Conservation (phyloP, 2,329 filamentous ascomycete genomes). For the Trichoderma oligosporum region DNA sequence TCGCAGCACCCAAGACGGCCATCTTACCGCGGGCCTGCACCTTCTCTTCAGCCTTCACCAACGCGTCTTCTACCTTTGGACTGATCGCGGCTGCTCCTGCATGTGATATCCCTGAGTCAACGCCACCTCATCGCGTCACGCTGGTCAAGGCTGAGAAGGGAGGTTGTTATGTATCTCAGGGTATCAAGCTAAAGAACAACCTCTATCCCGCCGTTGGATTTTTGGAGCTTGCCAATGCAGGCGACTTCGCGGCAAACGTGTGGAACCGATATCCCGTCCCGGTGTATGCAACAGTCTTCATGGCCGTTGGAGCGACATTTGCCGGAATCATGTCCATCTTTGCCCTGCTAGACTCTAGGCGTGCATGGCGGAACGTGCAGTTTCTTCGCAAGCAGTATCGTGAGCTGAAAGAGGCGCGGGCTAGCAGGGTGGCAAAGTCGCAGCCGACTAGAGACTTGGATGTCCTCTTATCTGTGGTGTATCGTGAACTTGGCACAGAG, state of each 20-base stretch:
- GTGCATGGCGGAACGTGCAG: constrained; percentile 44
- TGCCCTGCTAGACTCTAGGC: constrained; percentile 42
- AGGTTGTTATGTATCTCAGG: neutral
- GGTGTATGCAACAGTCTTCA: constrained; percentile 44
- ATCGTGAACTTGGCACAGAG: constrained; percentile 49
- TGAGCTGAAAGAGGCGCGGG: constrained; percentile 28
- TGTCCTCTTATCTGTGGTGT: constrained; percentile 42
- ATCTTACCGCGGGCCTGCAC: constrained; percentile 9
- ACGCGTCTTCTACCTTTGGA: neutral
- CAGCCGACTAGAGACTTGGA: constrained; percentile 28
- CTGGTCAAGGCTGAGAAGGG: constrained; percentile 4
- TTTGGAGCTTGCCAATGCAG: constrained; percentile 53
- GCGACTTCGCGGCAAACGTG: constrained; percentile 56
- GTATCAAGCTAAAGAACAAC: constrained; percentile 21
- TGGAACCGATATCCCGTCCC: constrained; percentile 53
- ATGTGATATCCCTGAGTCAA: neutral
- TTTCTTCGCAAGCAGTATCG: constrained; percentile 42
- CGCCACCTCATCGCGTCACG: constrained; percentile 4
- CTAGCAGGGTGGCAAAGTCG: constrained; percentile 6
- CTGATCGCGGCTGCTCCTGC: neutral
- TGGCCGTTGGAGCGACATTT: constrained; percentile 49
- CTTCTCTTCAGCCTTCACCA: constrained; percentile 4
- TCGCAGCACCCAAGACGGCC: neutral
- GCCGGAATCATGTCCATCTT: constrained; percentile 45
- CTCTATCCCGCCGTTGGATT: constrained; percentile 41